Evolutionary conservation across 768 basidiomycete genomes (phyloP).

Genomic region (Termitomyces sp.): DNA sequence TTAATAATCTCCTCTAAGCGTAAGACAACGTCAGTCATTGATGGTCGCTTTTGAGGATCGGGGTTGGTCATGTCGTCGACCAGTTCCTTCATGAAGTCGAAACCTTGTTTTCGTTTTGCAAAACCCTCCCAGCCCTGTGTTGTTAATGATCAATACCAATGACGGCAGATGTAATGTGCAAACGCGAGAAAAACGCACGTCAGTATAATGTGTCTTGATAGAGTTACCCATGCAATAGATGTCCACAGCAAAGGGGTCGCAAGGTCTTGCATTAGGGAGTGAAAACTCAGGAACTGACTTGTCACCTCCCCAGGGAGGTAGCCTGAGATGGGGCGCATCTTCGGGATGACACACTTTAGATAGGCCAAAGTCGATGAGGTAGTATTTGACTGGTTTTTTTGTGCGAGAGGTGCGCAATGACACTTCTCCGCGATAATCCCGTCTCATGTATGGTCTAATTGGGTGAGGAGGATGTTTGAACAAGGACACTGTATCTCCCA

Average conservation of each 20-base stretch:
- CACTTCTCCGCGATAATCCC: background rate
- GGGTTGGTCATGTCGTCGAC: conserved; percentile 1
- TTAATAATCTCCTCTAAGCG: conserved; percentile 18
- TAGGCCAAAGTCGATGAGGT: background rate
- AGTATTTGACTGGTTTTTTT: background rate
- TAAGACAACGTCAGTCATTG: conserved; percentile 24
- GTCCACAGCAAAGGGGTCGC: too few species aligned
- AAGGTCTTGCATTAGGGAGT: too few species aligned
- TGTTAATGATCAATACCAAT: background rate
- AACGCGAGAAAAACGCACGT: too few species aligned
- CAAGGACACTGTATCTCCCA: background rate
- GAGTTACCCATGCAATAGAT: too few species aligned
- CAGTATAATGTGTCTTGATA: too few species aligned
- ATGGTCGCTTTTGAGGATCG: conserved; percentile 28
- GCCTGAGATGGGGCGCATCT: too few species aligned
- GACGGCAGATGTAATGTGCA: too few species aligned
- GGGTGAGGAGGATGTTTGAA: background rate
- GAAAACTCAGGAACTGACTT: too few species aligned
- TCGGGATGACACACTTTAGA: too few species aligned
- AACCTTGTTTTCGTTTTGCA: background rate
- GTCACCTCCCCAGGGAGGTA: too few species aligned
- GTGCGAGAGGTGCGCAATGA: background rate
- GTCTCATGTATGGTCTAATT: background rate
- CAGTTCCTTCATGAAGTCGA: background rate
- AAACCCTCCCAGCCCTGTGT: background rate